Evolutionary conservation across 306 rosid genomes (phyloP), one percentile per base, ranked within the genome.

Genomic region (cucumber (Cucumis sativus)): DNA sequence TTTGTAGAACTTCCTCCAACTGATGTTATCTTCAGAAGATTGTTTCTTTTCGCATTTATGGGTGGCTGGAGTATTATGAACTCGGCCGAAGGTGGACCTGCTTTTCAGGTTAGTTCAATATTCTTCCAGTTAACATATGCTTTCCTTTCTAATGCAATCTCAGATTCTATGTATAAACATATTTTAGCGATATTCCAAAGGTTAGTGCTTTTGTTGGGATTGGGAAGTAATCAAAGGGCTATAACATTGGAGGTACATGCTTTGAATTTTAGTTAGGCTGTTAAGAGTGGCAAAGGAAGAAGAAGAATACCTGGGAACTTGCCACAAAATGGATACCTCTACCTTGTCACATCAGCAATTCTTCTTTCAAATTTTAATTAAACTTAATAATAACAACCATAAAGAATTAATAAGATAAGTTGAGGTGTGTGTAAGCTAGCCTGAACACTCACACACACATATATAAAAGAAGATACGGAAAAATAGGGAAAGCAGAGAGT

Each of bases 61-160:
- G 97, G 86, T 82, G 98, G 92, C 77, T 96, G 99, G 99, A 96
- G 99, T 82, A 88, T 92, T 63, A 92, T 92, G 96, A 96, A 92
- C 85, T 92, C 98, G 9, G 91, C 96, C 21, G 99, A 96, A 80
- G 92, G 94, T 81, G 99, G 99, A 87, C 99, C 99, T 82, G 98
- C 97, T 55, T 96, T 96, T 84, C 98, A 95, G 99, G 99, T 95
- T 81, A 84, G 97, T 87, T 83, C 78, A 61, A 67, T 72, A 43
- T 71, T 77, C 75, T 49, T 47, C 41, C 14, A 49, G 62, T 58
- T 30, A 28, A 62, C 51, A 35, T 41, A 67, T 54, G 11, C 18
- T 75, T 66, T 81, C 21, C 54, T 40, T 56, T 75, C 1, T 33
- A 62, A 2, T 52, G 54, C n/a, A 1, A 75, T 73, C 69, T 62